Evolutionary conservation across 2,329 filamentous ascomycete genomes (phyloP).

Genomic region (Malbranchea cinnamomea): DNA sequence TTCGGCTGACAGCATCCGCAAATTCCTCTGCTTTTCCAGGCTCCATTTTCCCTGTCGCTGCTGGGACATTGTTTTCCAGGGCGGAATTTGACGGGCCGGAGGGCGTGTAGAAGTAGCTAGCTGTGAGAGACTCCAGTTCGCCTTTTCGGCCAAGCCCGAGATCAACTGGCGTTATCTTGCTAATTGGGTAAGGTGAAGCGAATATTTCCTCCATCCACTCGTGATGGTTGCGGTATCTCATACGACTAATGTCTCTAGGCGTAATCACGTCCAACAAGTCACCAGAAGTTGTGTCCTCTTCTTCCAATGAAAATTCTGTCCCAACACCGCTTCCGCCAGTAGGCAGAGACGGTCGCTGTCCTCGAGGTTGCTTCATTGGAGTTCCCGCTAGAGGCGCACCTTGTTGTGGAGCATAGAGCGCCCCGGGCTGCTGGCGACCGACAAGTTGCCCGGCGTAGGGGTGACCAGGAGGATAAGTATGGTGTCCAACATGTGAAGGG

Average conservation of each 20-base stretch:
- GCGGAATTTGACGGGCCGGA: constrained; percentile 14
- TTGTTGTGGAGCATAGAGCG: constrained; percentile 19
- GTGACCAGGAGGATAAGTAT: constrained; percentile 35
- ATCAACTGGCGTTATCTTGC: constrained; percentile 74
- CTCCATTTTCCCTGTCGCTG: constrained; percentile 48
- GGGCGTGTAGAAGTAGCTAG: constrained; percentile 63
- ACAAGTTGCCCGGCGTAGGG: constrained; percentile 23
- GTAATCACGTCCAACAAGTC: constrained; percentile 85
- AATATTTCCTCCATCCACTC: constrained; percentile 99
- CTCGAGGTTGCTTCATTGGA: constrained; percentile 25
- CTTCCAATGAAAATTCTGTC: constrained; percentile 46
- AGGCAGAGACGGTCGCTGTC: constrained; percentile 27
- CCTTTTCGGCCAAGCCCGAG: constrained; percentile 75
- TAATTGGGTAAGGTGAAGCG: constrained; percentile 73
- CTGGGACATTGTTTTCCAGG: constrained; percentile 19
- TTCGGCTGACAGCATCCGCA: constrained; percentile 57
- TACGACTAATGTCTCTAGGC: constrained; percentile 73
- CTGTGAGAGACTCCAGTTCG: constrained; percentile 65
- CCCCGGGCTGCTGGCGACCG: constrained; percentile 18
- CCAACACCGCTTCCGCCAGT: constrained; percentile 25
- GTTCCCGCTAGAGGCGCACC: constrained; percentile 16
- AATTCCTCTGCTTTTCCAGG: constrained; percentile 71
- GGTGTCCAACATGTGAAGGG: constrained; percentile 39
- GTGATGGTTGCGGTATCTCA: constrained; percentile 84
- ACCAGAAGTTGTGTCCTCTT: constrained; percentile 74